Evolutionary conservation across 306 rosid species (phyloP).

Genomic region (Sindora glabra): DNA sequence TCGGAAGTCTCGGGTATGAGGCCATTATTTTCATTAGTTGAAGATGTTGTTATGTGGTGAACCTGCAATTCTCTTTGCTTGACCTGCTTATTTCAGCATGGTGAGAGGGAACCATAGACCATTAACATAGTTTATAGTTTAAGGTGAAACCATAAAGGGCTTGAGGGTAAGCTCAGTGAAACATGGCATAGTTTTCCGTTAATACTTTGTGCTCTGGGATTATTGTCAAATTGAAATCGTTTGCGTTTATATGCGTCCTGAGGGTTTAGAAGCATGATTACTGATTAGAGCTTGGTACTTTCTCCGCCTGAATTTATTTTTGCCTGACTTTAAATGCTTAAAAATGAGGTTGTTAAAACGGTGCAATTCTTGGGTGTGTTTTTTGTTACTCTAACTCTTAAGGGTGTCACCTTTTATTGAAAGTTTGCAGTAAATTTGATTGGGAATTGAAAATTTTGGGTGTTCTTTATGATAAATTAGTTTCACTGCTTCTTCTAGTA

Average conservation of each 20-base stretch:
- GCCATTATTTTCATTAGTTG: not conserved
- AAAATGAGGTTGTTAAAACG: not conserved
- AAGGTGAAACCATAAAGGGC: no score
- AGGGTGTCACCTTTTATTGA: not conserved
- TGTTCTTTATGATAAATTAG: not conserved
- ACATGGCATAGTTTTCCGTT: no score
- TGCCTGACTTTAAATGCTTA: no score
- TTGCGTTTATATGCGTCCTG: not conserved
- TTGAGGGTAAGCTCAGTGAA: no score
- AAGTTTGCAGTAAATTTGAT: not conserved
- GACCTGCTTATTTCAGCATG: no score
- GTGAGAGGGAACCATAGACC: not conserved
- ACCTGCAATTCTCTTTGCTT: no score
- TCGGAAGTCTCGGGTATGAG: slow-evolving; percentile 64
- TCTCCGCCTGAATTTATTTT: no score
- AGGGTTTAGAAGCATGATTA: not conserved
- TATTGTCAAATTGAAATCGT: no score
- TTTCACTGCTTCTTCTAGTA: not conserved
- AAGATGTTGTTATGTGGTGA: not conserved
- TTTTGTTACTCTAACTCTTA: not conserved
- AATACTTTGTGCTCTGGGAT: no score
- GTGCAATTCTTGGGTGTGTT: not conserved
- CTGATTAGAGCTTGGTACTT: no score
- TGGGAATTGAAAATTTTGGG: not conserved
- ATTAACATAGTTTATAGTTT: no score